Conservation (phyloP, 1,284 basidiomycete species). For the Pseudozyma thailandica region DNA sequence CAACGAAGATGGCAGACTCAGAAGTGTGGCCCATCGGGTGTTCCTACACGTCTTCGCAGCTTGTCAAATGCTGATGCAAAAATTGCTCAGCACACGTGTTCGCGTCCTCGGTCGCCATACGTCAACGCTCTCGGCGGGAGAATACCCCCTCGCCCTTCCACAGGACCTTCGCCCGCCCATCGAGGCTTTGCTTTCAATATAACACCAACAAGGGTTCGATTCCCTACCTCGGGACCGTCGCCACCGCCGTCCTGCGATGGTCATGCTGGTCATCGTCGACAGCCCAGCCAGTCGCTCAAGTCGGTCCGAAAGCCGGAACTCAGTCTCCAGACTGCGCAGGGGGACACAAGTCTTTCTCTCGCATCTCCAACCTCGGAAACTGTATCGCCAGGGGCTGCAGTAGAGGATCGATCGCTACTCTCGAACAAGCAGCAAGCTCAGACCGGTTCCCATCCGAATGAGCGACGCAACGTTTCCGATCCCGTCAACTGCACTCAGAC, state of each 20-base stretch:
- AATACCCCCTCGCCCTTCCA: neutral
- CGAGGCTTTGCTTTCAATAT: neutral
- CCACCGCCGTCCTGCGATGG: neutral
- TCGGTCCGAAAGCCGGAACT: conserved; percentile 9
- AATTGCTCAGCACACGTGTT: neutral
- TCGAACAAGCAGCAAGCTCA: too few species aligned
- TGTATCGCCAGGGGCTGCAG: neutral
- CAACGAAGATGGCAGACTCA: conserved; percentile 1
- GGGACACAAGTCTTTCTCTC: neutral
- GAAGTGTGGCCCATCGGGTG: neutral
- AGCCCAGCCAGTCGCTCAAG: conserved; percentile 7
- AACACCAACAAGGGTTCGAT: neutral
- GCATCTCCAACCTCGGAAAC: neutral
- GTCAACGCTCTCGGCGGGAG: neutral
- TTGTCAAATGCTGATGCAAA: neutral
- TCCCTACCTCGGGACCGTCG: conserved; percentile 4
- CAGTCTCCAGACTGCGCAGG: conserved; percentile 4
- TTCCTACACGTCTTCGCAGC: neutral
- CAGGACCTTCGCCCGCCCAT: neutral
- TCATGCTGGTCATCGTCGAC: neutral
- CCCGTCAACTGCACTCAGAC: neutral
- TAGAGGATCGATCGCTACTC: neutral
- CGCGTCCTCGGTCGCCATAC: conserved; percentile 1
- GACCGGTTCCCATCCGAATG: neutral
- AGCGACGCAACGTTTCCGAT: neutral